phyloP scores from a whole-genome alignment of 371 early-diverging fungal species.

The Encephalitozoon intestinalis region DNA sequence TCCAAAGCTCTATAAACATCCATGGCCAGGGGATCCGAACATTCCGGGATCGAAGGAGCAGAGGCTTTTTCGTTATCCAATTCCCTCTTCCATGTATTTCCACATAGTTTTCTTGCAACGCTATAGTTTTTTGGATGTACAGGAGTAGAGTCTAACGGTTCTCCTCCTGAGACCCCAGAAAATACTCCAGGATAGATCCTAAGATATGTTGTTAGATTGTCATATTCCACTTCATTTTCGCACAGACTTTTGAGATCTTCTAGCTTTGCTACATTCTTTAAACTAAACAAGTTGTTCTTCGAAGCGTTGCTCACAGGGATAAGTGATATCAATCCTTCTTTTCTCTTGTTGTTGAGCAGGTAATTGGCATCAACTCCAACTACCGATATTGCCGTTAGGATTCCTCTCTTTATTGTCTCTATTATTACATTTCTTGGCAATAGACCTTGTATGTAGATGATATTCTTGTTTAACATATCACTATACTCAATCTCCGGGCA shows the following conservation, averaged over 20 bases:
- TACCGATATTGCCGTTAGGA: conserved; percentile 9
- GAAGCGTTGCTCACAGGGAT: not conserved
- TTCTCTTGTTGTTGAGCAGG: not conserved
- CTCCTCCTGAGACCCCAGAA: not conserved
- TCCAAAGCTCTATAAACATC: not conserved
- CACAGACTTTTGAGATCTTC: conserved; percentile 1
- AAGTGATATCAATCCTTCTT: not conserved
- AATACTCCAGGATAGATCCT: not conserved
- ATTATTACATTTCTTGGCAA: not conserved
- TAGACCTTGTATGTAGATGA: not conserved
- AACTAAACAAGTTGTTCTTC: not conserved
- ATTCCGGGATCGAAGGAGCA: not conserved
- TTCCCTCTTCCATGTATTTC: not conserved
- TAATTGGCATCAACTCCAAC: conserved; percentile 22
- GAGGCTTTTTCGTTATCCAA: not conserved
- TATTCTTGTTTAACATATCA: not conserved
- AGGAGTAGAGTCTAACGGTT: not conserved
- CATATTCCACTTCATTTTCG: not conserved
- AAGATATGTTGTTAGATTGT: conserved; percentile 13
- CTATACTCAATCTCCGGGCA: conserved; percentile 27
- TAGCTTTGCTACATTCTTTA: not conserved
- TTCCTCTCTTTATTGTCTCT: not conserved
- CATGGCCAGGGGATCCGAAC: not conserved
- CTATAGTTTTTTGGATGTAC: conserved; percentile 22
- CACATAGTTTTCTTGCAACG: not conserved